Evolutionary conservation across 768 basidiomycete genomes (phyloP).

Genomic region (Russula sp.): DNA sequence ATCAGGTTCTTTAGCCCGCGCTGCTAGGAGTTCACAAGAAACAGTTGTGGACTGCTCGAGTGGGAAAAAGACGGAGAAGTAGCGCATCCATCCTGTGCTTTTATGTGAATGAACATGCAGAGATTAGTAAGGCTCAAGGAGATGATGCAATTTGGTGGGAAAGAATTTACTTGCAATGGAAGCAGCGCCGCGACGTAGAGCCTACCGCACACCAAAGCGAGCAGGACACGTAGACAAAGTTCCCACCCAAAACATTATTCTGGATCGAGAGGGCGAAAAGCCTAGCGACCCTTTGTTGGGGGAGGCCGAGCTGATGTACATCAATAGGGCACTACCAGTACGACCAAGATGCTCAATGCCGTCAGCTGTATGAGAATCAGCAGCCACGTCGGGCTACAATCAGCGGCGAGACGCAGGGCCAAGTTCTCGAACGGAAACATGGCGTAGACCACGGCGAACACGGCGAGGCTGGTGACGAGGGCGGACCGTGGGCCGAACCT

Average conservation of each 20-base stretch:
- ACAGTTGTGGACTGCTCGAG: not conserved
- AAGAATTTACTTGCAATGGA: not conserved
- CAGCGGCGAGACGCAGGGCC: not conserved
- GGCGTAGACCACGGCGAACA: conserved; percentile 22
- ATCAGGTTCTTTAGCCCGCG: not conserved
- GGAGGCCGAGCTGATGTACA: conserved; percentile 56
- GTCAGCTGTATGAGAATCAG: not conserved
- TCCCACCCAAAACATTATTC: conserved; percentile 41
- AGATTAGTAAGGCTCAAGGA: not conserved
- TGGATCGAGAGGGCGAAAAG: conserved; percentile 55
- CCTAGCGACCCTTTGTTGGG: conserved; percentile 56
- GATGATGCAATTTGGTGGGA: not conserved
- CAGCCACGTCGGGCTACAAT: not conserved
- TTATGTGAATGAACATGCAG: not conserved
- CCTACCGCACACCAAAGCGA: not conserved
- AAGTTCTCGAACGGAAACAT: conserved; percentile 25
- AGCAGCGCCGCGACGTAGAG: not conserved
- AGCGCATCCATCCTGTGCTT: not conserved
- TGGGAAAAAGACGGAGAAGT: not conserved
- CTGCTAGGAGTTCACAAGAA: not conserved
- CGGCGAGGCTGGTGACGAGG: conserved; percentile 21
- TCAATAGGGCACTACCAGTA: too few species aligned
- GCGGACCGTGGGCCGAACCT: not conserved
- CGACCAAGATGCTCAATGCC: conserved; percentile 20
- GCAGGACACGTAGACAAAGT: not conserved